Evolutionary conservation across 352 stramenopile species (phyloP), one percentile per base, ranked within the genome.

Genomic region (Saprolegnia parasitica): DNA sequence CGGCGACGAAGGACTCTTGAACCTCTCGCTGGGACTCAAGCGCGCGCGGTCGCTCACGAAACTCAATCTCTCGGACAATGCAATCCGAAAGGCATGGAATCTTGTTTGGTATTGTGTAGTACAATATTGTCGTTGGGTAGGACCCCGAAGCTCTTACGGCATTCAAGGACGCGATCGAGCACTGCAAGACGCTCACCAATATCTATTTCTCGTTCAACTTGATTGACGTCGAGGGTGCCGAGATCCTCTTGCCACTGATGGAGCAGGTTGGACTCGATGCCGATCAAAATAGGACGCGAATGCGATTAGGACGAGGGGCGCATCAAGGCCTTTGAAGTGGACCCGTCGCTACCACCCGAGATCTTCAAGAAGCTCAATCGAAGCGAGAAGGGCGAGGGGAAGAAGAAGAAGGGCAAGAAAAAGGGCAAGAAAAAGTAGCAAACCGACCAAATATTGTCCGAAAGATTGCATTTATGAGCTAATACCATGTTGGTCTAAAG

Each of bases 341-440:
- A 93, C 24, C 75, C 86, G 10, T 90, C 84, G 21, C 76, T 92
- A 21, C 86, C 84, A 3, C 75, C 75, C 9, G 80, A 90, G 21
- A 55, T 94, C 10, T 94, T 94, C 42, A 67, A 74, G n/a, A 76
- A 85, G 56, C 77, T 94, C 11, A 89, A 94, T 68, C 82, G 83
- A 29, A 75, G 82, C 13, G 75, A 81, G 20, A 90, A 90, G 54
- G 76, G 77, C 54, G 86, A 91, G 24, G 72, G 78, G 50, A 93
- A 90, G 52, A 93, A 90, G 71, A 90, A 91, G 76, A 91, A 89
- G 65, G 80, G 77, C n/a, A 79, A 81, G 42, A 91, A 91, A 71
- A 92, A 90, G 74, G 73, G 67, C 23, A 87, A 86, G 62, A 91
- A 91, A 72, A 89, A 89, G 60, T 88, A 90, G 71, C 76, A 74